Percentiles rank a stretch among this genome's conserved stretches.
Evolutionary conservation across 2,329 filamentous ascomycete genomes (phyloP).

Genomic region (Hypoxylon sp.): DNA sequence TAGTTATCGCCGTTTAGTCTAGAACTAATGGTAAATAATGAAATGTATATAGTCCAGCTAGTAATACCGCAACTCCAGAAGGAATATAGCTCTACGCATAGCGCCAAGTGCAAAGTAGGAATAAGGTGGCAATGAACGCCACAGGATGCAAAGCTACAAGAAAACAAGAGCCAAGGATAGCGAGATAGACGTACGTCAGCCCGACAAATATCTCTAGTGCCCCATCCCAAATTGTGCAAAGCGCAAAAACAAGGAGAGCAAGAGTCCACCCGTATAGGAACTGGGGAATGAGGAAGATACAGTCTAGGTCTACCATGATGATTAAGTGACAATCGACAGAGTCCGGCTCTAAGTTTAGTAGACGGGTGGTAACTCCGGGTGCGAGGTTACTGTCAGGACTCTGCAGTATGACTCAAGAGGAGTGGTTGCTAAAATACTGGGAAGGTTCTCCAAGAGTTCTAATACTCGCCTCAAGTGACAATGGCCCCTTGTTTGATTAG

Average conservation of each 20-base stretch:
- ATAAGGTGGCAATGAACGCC: not conserved
- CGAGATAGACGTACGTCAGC: constrained; percentile 3
- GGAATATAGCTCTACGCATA: not conserved
- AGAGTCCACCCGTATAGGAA: constrained; percentile 21
- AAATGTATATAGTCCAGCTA: no score
- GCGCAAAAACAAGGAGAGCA: not conserved
- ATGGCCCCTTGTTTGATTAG: not conserved
- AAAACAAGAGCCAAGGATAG: not conserved
- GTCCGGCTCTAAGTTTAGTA: not conserved
- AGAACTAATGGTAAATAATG: no score
- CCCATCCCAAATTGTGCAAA: not conserved
- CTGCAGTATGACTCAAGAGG: not conserved
- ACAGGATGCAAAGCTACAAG: constrained; percentile 12
- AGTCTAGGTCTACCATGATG: constrained; percentile 8
- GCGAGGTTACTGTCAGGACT: not conserved
- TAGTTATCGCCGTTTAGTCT: no score
- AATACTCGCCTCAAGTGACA: not conserved
- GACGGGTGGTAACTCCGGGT: not conserved
- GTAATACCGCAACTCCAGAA: no score
- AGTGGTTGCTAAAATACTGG: not conserved
- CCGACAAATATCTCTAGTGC: not conserved
- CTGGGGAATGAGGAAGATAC: not conserved
- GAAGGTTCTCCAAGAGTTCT: not conserved
- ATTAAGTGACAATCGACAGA: not conserved
- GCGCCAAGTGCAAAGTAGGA: not conserved